These are phyloP conservation scores for Hawksworthiomyces lignivorus DNA, from an alignment of 2,329 filamentous ascomycete species.

Conservation along the genomic window DNA sequence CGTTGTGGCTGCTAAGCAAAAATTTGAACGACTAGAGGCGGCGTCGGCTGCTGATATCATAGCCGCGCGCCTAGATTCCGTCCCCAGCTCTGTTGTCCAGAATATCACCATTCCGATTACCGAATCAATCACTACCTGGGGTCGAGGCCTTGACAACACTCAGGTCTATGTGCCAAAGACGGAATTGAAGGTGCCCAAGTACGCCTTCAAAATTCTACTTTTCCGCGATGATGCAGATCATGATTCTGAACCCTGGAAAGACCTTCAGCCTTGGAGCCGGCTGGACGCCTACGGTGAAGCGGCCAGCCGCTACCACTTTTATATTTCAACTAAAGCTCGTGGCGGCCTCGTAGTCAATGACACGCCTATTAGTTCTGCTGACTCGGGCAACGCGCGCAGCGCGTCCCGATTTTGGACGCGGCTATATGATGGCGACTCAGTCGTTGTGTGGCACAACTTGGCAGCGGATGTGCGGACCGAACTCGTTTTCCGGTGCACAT, in stretches of 20 bases:
- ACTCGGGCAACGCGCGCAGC: slow-evolving; percentile 44
- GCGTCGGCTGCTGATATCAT: neutral
- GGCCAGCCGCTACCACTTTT: slow-evolving; percentile 54
- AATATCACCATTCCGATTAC: slow-evolving; percentile 58
- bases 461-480: slow-evolving; percentile 26
- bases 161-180: slow-evolving; percentile 52
- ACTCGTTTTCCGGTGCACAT: slow-evolving; percentile 46
- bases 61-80: slow-evolving; percentile 56
- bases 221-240: slow-evolving; percentile 63
- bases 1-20: too few species aligned
- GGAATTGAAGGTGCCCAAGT: slow-evolving; percentile 72
- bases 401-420: slow-evolving; percentile 57
- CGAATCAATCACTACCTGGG: slow-evolving; percentile 66
- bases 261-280: slow-evolving; percentile 48
- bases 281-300: slow-evolving; percentile 31
- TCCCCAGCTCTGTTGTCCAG: slow-evolving; percentile 56
- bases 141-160: slow-evolving; percentile 62
- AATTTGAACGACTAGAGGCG: too few species aligned
- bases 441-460: slow-evolving; percentile 59
- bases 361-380: slow-evolving; percentile 50
- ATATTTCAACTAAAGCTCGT: slow-evolving; percentile 72
- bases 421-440: slow-evolving; percentile 67
- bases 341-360: slow-evolving; percentile 72
- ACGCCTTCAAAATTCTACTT: slow-evolving; percentile 69
- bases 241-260: slow-evolving; percentile 52